Evolutionary conservation across 495 filamentous ascomycete species (phyloP).

Genomic region (Lophiostoma macrostomum): DNA sequence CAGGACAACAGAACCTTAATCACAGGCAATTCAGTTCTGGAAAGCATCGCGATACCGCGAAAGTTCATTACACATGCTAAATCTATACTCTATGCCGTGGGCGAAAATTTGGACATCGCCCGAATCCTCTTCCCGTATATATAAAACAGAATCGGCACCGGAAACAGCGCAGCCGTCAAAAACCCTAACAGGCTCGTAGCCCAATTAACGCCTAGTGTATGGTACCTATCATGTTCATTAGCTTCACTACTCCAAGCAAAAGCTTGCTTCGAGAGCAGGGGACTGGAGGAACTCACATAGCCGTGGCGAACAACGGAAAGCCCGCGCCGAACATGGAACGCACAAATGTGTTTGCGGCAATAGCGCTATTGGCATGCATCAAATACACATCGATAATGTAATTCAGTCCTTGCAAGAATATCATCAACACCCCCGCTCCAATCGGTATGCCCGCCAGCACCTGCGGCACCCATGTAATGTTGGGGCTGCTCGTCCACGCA

Average conservation of each 20-base stretch:
- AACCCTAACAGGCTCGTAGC: constrained; percentile 64
- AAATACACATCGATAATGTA: constrained; percentile 65
- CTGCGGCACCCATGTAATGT: constrained; percentile 35
- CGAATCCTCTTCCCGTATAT: constrained; percentile 62
- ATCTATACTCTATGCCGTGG: too few species aligned
- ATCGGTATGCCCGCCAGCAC: constrained; percentile 37
- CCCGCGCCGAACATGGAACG: constrained; percentile 45
- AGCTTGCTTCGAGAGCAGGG: too few species aligned
- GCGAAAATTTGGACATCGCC: constrained; percentile 1
- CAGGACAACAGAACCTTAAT: too few species aligned
- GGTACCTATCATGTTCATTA: too few species aligned
- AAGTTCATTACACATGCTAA: too few species aligned
- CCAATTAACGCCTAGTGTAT: constrained; percentile 61
- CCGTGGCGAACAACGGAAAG: constrained; percentile 43
- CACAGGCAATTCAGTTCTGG: too few species aligned
- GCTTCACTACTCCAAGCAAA: too few species aligned
- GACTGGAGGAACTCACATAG: too few species aligned
- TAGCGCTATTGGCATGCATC: constrained; percentile 53
- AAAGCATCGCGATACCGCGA: too few species aligned
- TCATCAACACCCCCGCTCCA: constrained; percentile 36
- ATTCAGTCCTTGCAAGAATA: constrained; percentile 51
- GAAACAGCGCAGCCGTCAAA: constrained; percentile 60
- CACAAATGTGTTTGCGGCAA: constrained; percentile 50
- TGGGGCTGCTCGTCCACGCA: constrained; percentile 37
- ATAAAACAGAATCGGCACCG: constrained; percentile 69